phyloP scores from a whole-genome alignment of 2,329 filamentous ascomycete species.

The Fusarium coffeatum region DNA sequence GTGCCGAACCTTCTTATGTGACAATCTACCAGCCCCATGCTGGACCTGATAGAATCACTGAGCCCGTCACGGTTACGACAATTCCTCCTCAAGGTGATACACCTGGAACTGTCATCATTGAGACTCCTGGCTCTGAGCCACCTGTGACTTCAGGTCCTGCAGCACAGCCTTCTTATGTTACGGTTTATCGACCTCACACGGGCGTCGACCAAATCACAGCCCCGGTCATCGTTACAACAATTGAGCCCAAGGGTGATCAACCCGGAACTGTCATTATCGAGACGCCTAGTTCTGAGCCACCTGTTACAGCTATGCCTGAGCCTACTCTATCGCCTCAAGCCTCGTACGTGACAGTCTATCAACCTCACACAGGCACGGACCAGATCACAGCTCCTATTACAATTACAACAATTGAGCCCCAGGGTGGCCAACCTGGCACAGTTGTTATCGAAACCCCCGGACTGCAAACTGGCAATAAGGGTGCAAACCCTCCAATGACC shows the following conservation, averaged over 20 bases:
- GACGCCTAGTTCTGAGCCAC: neutral
- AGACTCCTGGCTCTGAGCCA: slow-evolving; percentile 3
- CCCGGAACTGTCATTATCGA: neutral
- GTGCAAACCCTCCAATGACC: slow-evolving; percentile 15
- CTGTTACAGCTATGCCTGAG: no score
- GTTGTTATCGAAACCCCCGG: slow-evolving; percentile 28
- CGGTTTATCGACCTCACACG: slow-evolving; percentile 6
- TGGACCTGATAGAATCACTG: neutral
- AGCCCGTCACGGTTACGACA: slow-evolving; percentile 3
- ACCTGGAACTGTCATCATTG: slow-evolving; percentile 17
- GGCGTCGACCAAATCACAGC: neutral
- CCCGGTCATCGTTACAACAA: neutral
- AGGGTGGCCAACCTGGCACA: slow-evolving; percentile 22
- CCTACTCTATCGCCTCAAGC: no score
- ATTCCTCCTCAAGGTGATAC: neutral
- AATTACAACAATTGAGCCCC: neutral
- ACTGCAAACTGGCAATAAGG: slow-evolving; percentile 15
- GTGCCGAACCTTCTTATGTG: slow-evolving; percentile 6
- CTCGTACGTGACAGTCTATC: no score
- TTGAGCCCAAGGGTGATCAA: neutral
- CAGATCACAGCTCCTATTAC: no score
- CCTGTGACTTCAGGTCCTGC: neutral
- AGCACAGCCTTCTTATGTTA: neutral
- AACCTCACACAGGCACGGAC: no score
- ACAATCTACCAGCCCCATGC: neutral